Conservation (phyloP, 2,329 filamentous ascomycete species). For the Alternaria viburni region DNA sequence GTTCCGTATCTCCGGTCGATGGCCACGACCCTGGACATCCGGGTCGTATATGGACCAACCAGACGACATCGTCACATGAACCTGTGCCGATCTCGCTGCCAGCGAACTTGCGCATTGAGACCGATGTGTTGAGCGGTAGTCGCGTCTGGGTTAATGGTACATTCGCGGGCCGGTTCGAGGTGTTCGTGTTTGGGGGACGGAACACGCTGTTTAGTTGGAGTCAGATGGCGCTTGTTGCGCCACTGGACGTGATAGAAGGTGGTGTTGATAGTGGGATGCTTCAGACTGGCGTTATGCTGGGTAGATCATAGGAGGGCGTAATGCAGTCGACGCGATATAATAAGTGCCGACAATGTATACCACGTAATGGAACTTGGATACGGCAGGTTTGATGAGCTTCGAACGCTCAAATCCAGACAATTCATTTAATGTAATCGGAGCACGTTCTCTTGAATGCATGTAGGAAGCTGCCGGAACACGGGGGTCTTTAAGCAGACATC, state of each 20-base stretch:
- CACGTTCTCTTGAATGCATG: too few relatives aligned
- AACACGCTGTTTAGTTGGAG: conserved; percentile 62
- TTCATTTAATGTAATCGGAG: too few relatives aligned
- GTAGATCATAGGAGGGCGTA: not conserved
- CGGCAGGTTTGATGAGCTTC: not conserved
- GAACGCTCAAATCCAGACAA: not conserved
- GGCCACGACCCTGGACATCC: conserved; percentile 57
- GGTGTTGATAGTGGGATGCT: conserved; percentile 28
- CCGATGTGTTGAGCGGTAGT: conserved; percentile 55
- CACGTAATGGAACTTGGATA: not conserved
- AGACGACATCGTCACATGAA: conserved; percentile 54
- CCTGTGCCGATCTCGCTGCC: conserved; percentile 46
- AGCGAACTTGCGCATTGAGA: conserved; percentile 51
- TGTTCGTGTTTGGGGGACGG: conserved; percentile 60
- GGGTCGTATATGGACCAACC: conserved; percentile 61
- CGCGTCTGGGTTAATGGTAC: conserved; percentile 56
- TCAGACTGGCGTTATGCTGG: not conserved
- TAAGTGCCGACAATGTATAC: not conserved
- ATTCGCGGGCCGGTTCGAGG: conserved; percentile 61
- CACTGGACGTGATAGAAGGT: conserved; percentile 48
- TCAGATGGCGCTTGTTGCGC: conserved; percentile 64
- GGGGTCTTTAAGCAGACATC: too few relatives aligned
- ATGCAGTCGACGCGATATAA: not conserved
- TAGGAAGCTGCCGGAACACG: too few relatives aligned
- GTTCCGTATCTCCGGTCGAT: conserved; percentile 51